Evolutionary conservation across 2,329 filamentous ascomycete species (phyloP).

Genomic region (Fusarium coffeatum): DNA sequence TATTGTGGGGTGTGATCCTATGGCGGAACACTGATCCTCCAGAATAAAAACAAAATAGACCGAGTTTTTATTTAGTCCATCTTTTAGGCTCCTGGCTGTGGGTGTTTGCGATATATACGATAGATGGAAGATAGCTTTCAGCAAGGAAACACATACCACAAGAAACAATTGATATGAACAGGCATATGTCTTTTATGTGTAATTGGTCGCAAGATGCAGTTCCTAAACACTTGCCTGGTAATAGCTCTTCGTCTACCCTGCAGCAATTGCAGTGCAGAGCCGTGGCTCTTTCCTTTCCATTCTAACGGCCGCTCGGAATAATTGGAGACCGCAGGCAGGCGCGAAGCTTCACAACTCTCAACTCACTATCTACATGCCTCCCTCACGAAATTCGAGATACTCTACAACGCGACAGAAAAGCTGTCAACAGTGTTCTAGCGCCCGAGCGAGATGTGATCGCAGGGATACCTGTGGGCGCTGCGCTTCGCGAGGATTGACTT

Average conservation of each 20-base stretch:
- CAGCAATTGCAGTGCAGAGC: neutral
- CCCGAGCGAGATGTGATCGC: slow-evolving; percentile 57
- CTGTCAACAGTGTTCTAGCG: slow-evolving; percentile 52
- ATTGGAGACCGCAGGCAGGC: neutral
- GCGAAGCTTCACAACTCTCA: neutral
- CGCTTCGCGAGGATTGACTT: slow-evolving; percentile 44
- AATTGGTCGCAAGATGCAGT: too few species aligned
- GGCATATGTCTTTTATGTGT: too few species aligned
- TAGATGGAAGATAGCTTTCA: too few species aligned
- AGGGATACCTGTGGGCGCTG: slow-evolving; percentile 51
- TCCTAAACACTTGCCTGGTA: too few species aligned
- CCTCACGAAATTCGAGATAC: slow-evolving; percentile 43
- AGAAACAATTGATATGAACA: too few species aligned
- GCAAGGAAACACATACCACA: too few species aligned
- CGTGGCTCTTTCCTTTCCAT: neutral
- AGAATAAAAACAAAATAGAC: too few species aligned
- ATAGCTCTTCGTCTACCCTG: too few species aligned
- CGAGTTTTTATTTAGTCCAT: too few species aligned
- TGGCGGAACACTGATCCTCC: too few species aligned
- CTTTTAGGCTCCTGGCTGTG: too few species aligned
- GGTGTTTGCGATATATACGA: too few species aligned
- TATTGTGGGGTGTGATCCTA: neutral
- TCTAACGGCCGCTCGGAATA: neutral
- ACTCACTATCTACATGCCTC: neutral
- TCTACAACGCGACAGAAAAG: slow-evolving; percentile 54